These are phyloP conservation scores for Grammothele lineata DNA, from an alignment of 768 basidiomycete species.

Conservation along the genomic window DNA sequence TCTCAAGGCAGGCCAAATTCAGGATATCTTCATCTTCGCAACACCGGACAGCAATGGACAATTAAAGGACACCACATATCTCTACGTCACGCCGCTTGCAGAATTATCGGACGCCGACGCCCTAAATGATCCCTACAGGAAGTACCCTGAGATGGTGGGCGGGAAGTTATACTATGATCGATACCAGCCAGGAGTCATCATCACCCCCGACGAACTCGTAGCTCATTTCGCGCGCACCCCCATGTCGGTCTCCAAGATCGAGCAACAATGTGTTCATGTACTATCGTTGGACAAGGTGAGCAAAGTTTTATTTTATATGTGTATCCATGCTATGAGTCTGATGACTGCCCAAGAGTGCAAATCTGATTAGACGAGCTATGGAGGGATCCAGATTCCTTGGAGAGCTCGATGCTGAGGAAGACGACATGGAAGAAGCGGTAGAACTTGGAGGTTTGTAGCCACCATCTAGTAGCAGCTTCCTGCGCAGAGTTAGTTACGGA, in stretches of 20 bases:
- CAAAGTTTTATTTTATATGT: too few relatives aligned
- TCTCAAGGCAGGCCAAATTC: background rate
- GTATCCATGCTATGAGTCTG: too few relatives aligned
- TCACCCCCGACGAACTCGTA: background rate
- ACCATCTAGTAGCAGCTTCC: too few relatives aligned
- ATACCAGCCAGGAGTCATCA: background rate
- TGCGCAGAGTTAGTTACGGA: too few relatives aligned
- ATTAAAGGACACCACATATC: background rate
- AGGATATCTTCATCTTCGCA: background rate
- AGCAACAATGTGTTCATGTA: background rate
- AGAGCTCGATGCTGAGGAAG: too few relatives aligned
- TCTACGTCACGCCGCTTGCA: background rate
- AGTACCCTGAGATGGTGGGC: background rate
- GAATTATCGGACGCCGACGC: background rate
- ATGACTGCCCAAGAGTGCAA: too few relatives aligned
- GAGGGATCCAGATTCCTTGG: too few relatives aligned
- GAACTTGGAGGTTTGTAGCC: too few relatives aligned
- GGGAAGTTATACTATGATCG: background rate
- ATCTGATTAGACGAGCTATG: too few relatives aligned
- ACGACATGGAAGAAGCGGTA: too few relatives aligned
- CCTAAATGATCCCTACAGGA: background rate
- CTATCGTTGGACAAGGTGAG: conserved; percentile 3
- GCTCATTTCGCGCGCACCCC: conserved; percentile 1
- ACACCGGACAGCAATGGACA: background rate
- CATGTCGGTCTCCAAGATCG: background rate